A percentile compares a stretch with the other conserved stretches of the same genome.
phyloP scores from a whole-genome alignment of 2,329 filamentous ascomycete genomes.

The Colletotrichum sp. region DNA sequence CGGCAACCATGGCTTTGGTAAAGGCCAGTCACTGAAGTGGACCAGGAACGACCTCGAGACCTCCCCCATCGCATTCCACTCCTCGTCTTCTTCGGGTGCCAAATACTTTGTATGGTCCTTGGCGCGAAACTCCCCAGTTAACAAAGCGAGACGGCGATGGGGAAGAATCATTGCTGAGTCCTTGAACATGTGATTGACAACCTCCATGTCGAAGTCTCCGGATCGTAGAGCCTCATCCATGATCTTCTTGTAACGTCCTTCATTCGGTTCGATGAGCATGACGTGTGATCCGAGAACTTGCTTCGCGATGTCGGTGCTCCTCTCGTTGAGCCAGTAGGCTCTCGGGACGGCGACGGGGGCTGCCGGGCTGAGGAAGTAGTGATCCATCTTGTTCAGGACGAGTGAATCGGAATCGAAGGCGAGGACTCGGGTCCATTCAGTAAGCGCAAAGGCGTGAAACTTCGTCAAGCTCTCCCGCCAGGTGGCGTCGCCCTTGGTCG shows the following conservation, averaged over 20 bases:
- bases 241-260: conserved; percentile 30
- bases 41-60: conserved; percentile 68
- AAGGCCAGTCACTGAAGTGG: conserved; percentile 75
- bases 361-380: conserved; percentile 70
- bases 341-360: conserved; percentile 70
- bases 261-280: conserved; percentile 59
- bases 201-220: conserved; percentile 68
- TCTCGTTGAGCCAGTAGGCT: conserved; percentile 66
- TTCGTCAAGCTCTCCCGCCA: conserved; percentile 74
- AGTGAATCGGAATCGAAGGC: conserved; percentile 68
- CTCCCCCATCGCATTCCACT: conserved; percentile 60
- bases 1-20: conserved; percentile 61
- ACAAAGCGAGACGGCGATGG: conserved; percentile 65
- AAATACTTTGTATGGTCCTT: conserved; percentile 49
- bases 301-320: conserved; percentile 37
- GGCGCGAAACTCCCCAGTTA: conserved; percentile 66
- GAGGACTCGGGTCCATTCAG: conserved; percentile 55
- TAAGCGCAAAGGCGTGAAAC: conserved; percentile 72
- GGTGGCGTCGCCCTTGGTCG: conserved; percentile 37
- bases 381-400: conserved; percentile 69
- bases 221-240: conserved; percentile 43
- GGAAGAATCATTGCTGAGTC: conserved; percentile 65
- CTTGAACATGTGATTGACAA: conserved; percentile 67
- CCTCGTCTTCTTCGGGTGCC: conserved; percentile 52
- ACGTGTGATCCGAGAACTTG: conserved; percentile 56